These are phyloP conservation scores for Asclepias syriaca DNA, from an alignment of 257 asterid genomes.

Conservation along the genomic window DNA sequence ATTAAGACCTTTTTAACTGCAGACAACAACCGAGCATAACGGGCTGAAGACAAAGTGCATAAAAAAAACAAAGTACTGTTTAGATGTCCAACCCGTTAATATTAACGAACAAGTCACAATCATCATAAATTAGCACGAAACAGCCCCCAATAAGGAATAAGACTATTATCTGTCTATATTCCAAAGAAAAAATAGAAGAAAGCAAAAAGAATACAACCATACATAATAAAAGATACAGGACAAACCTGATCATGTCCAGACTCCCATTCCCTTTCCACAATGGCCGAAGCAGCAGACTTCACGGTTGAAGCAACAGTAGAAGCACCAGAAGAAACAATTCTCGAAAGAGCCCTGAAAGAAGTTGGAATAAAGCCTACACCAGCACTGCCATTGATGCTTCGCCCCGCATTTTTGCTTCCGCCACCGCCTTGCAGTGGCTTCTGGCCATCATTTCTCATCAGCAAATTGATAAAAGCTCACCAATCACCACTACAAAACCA, in stretches of 20 bases:
- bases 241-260: constrained; percentile 66
- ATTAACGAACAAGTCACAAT: neutral
- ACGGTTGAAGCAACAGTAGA: constrained; percentile 75
- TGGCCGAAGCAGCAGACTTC: constrained; percentile 84
- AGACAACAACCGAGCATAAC: neutral
- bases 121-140: neutral
- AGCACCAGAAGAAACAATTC: constrained; percentile 82
- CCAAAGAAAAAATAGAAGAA: neutral
- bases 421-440: constrained; percentile 37
- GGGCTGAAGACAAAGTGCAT: neutral
- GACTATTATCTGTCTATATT: too few relatives aligned
- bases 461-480: constrained; percentile 23
- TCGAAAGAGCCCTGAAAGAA: constrained; percentile 69
- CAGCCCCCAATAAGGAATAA: neutral
- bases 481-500: neutral
- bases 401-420: constrained; percentile 35
- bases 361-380: constrained; percentile 49
- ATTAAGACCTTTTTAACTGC: neutral
- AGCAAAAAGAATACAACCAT: neutral
- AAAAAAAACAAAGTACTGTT: neutral
- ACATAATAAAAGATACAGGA: neutral
- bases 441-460: constrained; percentile 69
- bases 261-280: constrained; percentile 74
- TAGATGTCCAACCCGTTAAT: neutral
- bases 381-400: constrained; percentile 27